Conservation (phyloP, 306 rosid genomes). For the Pachyrhizus erosus region DNA sequence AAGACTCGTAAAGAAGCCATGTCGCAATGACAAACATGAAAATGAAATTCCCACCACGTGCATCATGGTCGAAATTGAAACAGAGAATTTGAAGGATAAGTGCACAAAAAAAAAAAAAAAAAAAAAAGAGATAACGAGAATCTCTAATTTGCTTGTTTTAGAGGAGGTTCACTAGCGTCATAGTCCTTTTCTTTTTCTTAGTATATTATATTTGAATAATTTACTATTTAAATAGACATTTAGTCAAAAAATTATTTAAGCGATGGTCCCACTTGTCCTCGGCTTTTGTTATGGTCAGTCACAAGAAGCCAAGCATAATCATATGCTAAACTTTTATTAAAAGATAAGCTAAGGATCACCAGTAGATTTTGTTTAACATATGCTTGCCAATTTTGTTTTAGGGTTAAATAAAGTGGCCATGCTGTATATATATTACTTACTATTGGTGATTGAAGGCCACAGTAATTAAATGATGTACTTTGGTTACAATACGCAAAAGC, state of each 20-base stretch:
- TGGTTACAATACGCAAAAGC: not conserved
- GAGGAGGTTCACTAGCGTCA: slow-evolving; percentile 24
- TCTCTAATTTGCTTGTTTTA: slow-evolving; percentile 34
- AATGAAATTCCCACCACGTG: slow-evolving; percentile 4
- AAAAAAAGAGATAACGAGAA: slow-evolving; percentile 34
- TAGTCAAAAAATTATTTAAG: not conserved
- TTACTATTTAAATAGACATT: not conserved
- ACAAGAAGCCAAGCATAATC: slow-evolving; percentile 44
- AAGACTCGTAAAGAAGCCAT: not conserved
- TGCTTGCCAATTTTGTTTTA: not conserved
- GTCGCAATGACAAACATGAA: not conserved
- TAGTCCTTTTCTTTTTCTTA: not conserved
- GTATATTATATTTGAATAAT: not conserved
- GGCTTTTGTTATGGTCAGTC: not conserved
- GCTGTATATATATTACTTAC: not conserved
- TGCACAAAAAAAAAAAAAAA: not conserved
- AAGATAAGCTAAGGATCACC: slow-evolving; percentile 52
- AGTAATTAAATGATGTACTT: not conserved
- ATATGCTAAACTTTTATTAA: slow-evolving; percentile 47
- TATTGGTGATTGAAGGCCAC: not conserved
- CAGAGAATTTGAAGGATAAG: not conserved
- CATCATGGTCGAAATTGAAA: not conserved
- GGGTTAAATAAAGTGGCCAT: not conserved
- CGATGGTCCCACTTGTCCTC: slow-evolving; percentile 32
- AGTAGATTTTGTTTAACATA: not conserved